Percentiles rank a stretch among this genome's conserved stretches.
Evolutionary conservation across 1,284 basidiomycete genomes (phyloP).

Genomic region (Sporisorium reilianum): DNA sequence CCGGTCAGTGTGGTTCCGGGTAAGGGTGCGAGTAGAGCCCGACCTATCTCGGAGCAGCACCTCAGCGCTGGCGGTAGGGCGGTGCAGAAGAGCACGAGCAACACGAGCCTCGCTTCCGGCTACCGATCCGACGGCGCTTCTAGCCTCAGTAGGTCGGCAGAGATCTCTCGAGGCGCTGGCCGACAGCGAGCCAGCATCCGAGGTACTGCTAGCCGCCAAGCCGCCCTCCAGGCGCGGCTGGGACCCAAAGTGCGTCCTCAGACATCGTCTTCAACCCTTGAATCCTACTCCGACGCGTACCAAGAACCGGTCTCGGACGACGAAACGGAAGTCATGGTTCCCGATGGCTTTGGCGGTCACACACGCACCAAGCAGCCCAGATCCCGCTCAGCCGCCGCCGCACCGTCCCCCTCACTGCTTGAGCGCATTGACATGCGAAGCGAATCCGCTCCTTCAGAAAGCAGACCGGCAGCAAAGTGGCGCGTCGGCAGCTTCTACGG

Average conservation of each 20-base stretch:
- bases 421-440: slow-evolving; percentile 24
- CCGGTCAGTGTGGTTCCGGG: slow-evolving; percentile 10
- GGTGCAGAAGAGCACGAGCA: slow-evolving; percentile 43
- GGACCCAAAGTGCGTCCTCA: slow-evolving; percentile 21
- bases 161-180: slow-evolving; percentile 47
- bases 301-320: slow-evolving; percentile 21
- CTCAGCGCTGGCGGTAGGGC: neutral
- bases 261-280: neutral
- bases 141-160: slow-evolving; percentile 49
- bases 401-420: slow-evolving; percentile 17
- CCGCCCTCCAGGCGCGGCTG: slow-evolving; percentile 20
- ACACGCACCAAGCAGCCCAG: slow-evolving; percentile 29
- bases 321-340: slow-evolving; percentile 49
- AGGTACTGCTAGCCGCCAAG: slow-evolving; percentile 29
- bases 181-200: slow-evolving; percentile 26
- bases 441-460: neutral
- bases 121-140: slow-evolving; percentile 47
- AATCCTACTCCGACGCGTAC: neutral
- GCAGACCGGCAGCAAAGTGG: slow-evolving; percentile 19
- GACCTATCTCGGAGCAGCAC: slow-evolving; percentile 14
- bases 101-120: slow-evolving; percentile 30
- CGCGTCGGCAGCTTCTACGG: slow-evolving; percentile 60
- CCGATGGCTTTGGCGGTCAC: slow-evolving; percentile 61
- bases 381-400: slow-evolving; percentile 3
- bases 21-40: neutral